These are phyloP conservation scores for Alternaria sp. DNA, from an alignment of 2,329 filamentous ascomycete species.

Conservation along the genomic window DNA sequence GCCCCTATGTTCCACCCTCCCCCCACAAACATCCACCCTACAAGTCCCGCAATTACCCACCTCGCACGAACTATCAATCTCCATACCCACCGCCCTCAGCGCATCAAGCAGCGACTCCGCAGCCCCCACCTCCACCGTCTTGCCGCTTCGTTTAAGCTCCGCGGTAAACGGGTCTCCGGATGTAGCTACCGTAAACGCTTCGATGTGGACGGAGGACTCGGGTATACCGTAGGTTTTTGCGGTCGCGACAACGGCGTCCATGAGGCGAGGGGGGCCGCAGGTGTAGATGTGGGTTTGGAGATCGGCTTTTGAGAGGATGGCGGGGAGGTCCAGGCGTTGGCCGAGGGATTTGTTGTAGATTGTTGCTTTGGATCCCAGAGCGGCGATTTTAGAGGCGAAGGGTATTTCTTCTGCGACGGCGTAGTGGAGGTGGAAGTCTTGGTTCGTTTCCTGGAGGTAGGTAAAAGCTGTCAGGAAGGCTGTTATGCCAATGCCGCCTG, in stretches of 20 bases:
- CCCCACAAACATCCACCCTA: slow-evolving; percentile 47
- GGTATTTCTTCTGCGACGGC: slow-evolving; percentile 63
- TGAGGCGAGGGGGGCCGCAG: slow-evolving; percentile 65
- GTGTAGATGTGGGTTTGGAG: slow-evolving; percentile 67
- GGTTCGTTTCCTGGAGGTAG: slow-evolving; percentile 28
- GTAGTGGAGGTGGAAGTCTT: slow-evolving; percentile 63
- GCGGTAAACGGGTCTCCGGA: slow-evolving; percentile 67
- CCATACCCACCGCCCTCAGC: slow-evolving; percentile 52
- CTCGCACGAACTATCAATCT: slow-evolving; percentile 53
- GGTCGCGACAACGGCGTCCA: slow-evolving; percentile 57
- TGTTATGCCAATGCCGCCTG: slow-evolving; percentile 70
- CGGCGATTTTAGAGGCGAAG: slow-evolving; percentile 58
- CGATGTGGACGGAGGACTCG: slow-evolving; percentile 63
- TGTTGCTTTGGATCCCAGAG: slow-evolving; percentile 51
- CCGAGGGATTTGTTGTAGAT: slow-evolving; percentile 62
- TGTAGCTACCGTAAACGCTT: slow-evolving; percentile 62
- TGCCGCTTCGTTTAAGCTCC: slow-evolving; percentile 55
- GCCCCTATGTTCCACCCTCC: slow-evolving; percentile 50
- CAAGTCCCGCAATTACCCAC: slow-evolving; percentile 55
- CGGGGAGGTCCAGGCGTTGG: slow-evolving; percentile 59
- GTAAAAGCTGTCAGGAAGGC: slow-evolving; percentile 64
- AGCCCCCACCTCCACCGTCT: slow-evolving; percentile 53
- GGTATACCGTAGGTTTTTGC: slow-evolving; percentile 54
- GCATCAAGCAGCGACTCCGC: slow-evolving; percentile 52
- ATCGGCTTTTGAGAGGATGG: slow-evolving; percentile 54